phyloP scores from a whole-genome alignment of 768 basidiomycete genomes.

The Lentinula boryana region DNA sequence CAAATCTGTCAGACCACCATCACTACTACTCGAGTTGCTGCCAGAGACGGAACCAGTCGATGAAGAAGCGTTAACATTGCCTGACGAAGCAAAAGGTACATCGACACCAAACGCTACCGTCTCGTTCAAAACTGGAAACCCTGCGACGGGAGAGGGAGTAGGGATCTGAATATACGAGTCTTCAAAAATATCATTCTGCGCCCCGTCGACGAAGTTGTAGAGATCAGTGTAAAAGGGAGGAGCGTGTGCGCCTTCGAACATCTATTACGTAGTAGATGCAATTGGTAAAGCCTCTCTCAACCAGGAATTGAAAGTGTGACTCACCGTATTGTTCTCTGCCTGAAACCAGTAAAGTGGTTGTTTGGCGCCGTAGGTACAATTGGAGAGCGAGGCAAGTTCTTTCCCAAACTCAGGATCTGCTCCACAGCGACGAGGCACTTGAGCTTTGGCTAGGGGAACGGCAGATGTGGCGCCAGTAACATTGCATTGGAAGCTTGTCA shows the following conservation, averaged over 20 bases:
- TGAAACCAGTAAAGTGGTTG: conserved; percentile 70
- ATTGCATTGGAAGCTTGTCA: conserved; percentile 71
- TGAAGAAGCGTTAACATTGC: not conserved
- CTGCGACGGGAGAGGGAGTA: conserved; percentile 34
- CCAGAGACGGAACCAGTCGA: not conserved
- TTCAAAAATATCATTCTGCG: conserved; percentile 69
- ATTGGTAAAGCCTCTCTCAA: no score
- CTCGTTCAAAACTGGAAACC: conserved; percentile 23
- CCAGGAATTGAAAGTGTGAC: conserved; percentile 14
- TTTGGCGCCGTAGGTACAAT: conserved; percentile 72
- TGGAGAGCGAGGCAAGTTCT: conserved; percentile 36
- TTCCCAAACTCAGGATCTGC: conserved; percentile 43
- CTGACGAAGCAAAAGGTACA: not conserved
- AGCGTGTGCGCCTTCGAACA: conserved; percentile 57
- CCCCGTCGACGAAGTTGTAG: conserved; percentile 68
- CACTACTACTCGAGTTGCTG: not conserved
- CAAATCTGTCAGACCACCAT: no score
- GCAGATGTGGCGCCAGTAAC: conserved; percentile 47
- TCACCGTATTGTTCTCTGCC: conserved; percentile 52
- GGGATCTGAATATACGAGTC: conserved; percentile 46
- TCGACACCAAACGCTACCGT: not conserved
- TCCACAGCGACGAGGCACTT: conserved; percentile 62
- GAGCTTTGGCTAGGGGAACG: conserved; percentile 45
- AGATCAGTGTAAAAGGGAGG: conserved; percentile 64
- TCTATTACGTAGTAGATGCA: conserved; percentile 25